Evolutionary conservation across 176 grass and related monocot genomes (phyloP).

Genomic region (Tillandsia leiboldiana): DNA sequence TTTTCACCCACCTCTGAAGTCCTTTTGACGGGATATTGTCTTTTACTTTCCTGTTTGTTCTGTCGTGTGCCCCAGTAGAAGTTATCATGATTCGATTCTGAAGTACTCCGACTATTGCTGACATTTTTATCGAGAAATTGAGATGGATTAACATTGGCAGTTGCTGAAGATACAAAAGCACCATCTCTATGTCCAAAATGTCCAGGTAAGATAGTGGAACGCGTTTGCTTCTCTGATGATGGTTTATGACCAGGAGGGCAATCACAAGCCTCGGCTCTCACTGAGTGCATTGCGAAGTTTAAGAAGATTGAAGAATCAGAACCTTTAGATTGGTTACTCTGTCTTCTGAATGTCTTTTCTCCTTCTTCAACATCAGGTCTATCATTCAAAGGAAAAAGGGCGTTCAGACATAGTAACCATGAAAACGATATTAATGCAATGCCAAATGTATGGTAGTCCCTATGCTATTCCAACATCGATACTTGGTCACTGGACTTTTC

Average conservation of each 20-base stretch:
- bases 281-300: slow-evolving; percentile 99
- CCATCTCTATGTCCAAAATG: slow-evolving; percentile 42
- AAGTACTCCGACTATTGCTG: slow-evolving; percentile 35
- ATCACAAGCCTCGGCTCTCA: slow-evolving; percentile 93
- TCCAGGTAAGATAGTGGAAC: slow-evolving; percentile 57
- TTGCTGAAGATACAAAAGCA: slow-evolving; percentile 40
- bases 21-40: slow-evolving; percentile 45
- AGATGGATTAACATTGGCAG: slow-evolving; percentile 33
- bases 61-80: slow-evolving; percentile 38
- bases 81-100: slow-evolving; percentile 40
- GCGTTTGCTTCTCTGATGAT: slow-evolving; percentile 35
- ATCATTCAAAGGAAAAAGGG: slow-evolving; percentile 14
- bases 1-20: slow-evolving; percentile 57
- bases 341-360: slow-evolving; percentile 91
- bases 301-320: slow-evolving; percentile 88
- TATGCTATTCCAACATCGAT: too few relatives aligned
- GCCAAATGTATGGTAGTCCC: too few relatives aligned
- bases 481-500: too few relatives aligned
- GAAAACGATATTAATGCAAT: neutral
- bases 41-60: slow-evolving; percentile 57
- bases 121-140: slow-evolving; percentile 39
- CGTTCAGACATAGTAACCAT: slow-evolving; percentile 5
- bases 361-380: slow-evolving; percentile 97
- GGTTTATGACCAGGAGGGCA: slow-evolving; percentile 85
- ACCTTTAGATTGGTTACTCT: slow-evolving; percentile 61